phyloP scores from a whole-genome alignment of 345 rosid genomes.

The Hirschfeldia incana region DNA sequence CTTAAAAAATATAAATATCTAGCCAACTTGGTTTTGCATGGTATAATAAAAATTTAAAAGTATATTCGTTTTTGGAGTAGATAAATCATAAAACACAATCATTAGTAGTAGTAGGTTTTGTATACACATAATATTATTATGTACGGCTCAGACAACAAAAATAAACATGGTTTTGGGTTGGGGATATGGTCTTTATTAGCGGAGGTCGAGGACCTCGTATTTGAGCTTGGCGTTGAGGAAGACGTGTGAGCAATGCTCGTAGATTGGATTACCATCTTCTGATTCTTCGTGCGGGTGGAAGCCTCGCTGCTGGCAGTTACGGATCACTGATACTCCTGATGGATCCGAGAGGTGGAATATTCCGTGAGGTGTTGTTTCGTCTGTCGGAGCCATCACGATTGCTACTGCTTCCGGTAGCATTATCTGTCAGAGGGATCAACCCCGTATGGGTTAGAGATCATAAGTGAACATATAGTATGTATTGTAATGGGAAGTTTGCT shows the following conservation, averaged over 20 bases:
- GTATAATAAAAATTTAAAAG: not conserved
- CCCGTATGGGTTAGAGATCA: not conserved
- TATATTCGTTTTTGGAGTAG: not conserved
- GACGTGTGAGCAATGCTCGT: constrained; percentile 95
- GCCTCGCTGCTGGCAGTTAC: constrained; percentile 92
- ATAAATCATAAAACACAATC: not conserved
- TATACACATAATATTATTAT: not conserved
- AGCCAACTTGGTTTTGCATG: not conserved
- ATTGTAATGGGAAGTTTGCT: constrained; percentile 13
- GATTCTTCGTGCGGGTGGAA: constrained; percentile 97
- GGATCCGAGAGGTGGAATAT: constrained; percentile 97
- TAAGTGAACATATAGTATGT: not conserved
- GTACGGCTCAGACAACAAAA: not conserved
- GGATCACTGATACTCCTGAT: constrained; percentile 74
- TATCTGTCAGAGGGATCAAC: constrained; percentile 40
- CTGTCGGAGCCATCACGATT: constrained; percentile 96
- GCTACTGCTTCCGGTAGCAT: constrained; percentile 96
- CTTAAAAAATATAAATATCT: not conserved
- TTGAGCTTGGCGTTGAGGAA: constrained; percentile 65
- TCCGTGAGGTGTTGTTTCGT: constrained; percentile 82
- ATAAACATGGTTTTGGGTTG: not conserved
- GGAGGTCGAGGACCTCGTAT: constrained; percentile 83
- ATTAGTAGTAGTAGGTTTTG: not conserved
- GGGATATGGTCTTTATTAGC: constrained; percentile 40
- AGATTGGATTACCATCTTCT: constrained; percentile 69